Evolutionary conservation across 805 yeast genomes (phyloP).

Genomic region (Zygotorulaspora florentina): DNA sequence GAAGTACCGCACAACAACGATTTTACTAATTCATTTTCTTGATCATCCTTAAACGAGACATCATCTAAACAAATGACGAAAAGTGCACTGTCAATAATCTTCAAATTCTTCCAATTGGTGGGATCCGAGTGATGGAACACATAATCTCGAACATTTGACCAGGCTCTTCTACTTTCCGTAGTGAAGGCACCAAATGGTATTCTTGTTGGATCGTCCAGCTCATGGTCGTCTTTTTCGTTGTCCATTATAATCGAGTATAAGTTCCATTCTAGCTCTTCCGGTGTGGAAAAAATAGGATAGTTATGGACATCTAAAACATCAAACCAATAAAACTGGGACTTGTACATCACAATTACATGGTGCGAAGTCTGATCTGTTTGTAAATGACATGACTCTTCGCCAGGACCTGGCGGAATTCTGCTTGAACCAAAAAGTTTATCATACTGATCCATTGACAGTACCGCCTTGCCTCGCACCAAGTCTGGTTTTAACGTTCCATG

Average conservation of each 20-base stretch:
- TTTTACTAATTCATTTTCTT: slow-evolving; percentile 63
- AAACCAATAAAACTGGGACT: slow-evolving; percentile 92
- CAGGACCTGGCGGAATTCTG: slow-evolving; percentile 75
- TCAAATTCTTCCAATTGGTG: slow-evolving; percentile 64
- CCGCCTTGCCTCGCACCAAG: slow-evolving; percentile 51
- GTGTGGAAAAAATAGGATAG: slow-evolving; percentile 61
- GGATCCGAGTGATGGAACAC: slow-evolving; percentile 41
- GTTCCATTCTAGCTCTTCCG: slow-evolving; percentile 70
- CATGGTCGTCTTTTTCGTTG: slow-evolving; percentile 45
- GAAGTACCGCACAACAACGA: slow-evolving; percentile 88
- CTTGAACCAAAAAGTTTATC: slow-evolving; percentile 82
- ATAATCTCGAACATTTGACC: slow-evolving; percentile 71
- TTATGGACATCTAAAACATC: slow-evolving; percentile 76
- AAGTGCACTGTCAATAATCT: slow-evolving; percentile 74
- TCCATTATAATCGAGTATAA: slow-evolving; percentile 73
- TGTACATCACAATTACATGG: slow-evolving; percentile 76
- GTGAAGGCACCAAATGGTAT: slow-evolving; percentile 87
- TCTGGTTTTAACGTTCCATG: slow-evolving; percentile 73
- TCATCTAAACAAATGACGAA: slow-evolving; percentile 84
- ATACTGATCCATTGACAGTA: slow-evolving; percentile 90
- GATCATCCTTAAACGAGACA: slow-evolving; percentile 47
- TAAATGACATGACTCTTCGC: slow-evolving; percentile 61
- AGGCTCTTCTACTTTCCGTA: slow-evolving; percentile 80
- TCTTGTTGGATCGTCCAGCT: slow-evolving; percentile 60
- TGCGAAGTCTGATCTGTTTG: slow-evolving; percentile 72